Evolutionary conservation across 139 green algal species (phyloP).

Genomic region (Prasinococcaceae sp.): DNA sequence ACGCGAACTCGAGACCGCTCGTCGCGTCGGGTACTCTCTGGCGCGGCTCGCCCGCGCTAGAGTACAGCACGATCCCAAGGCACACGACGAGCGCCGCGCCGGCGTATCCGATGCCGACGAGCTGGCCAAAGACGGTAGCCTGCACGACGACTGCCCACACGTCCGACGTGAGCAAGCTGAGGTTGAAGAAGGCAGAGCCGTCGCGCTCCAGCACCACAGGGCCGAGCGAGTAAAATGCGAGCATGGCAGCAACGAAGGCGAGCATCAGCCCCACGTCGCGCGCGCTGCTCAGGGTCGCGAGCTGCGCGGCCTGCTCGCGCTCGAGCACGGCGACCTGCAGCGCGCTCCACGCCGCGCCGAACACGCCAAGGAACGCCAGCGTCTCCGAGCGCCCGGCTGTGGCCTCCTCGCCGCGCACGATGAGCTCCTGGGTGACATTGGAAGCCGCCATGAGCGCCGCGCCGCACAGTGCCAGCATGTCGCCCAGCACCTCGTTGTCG

Average conservation of each 20-base stretch:
- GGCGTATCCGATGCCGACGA: background rate
- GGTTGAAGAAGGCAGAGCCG: constrained; percentile 49
- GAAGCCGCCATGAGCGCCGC: constrained; percentile 42
- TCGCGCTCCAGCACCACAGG: constrained; percentile 2
- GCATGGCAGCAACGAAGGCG: constrained; percentile 38
- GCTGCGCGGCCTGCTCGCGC: constrained; percentile 11
- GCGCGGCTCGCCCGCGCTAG: no score
- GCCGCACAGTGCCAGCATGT: constrained; percentile 47
- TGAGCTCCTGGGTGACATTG: constrained; percentile 50
- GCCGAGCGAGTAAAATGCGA: constrained; percentile 40
- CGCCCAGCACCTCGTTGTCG: constrained; percentile 34
- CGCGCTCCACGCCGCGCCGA: background rate
- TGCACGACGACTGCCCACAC: constrained; percentile 36
- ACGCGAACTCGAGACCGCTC: no score
- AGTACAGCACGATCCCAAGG: background rate
- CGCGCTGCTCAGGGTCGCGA: constrained; percentile 5
- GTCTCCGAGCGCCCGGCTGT: constrained; percentile 6
- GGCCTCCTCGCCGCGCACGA: constrained; percentile 24
- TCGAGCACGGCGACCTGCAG: constrained; percentile 14
- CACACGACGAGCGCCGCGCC: background rate
- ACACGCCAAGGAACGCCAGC: background rate
- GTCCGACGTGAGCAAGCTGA: constrained; percentile 51
- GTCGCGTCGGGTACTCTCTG: no score
- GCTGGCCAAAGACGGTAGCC: constrained; percentile 38
- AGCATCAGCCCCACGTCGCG: constrained; percentile 21